These are phyloP conservation scores for Microthlaspi erraticum DNA, from an alignment of 345 rosid species.

Conservation along the genomic window DNA sequence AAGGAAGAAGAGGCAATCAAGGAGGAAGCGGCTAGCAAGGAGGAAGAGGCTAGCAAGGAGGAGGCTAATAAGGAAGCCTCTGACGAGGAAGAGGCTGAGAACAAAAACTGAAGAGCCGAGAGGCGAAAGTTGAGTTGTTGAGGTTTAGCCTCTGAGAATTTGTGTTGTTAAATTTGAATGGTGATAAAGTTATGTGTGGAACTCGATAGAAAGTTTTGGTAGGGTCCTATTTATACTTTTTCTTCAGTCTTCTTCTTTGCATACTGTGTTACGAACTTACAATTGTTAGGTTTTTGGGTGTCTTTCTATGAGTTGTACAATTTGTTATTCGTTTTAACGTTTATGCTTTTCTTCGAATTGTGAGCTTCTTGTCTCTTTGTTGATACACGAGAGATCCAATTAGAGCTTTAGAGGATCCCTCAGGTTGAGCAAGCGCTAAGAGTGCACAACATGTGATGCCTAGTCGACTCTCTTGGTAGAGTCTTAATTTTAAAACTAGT, in stretches of 20 bases:
- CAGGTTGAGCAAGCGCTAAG: no score
- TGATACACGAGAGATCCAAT: neutral
- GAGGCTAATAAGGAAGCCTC: constrained; percentile 18
- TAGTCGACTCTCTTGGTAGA: no score
- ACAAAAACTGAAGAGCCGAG: constrained; percentile 18
- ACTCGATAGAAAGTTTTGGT: constrained; percentile 40
- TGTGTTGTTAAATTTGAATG: constrained; percentile 27
- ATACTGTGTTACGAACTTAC: constrained; percentile 32
- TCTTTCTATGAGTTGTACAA: constrained; percentile 23
- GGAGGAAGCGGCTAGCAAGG: constrained; percentile 11
- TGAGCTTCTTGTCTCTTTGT: neutral
- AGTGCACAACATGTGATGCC: no score
- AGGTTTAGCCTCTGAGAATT: constrained; percentile 27
- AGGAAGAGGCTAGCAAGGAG: constrained; percentile 13
- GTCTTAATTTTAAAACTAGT: no score
- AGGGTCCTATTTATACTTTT: constrained; percentile 15
- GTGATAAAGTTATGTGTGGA: constrained; percentile 27
- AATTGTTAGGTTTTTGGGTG: constrained; percentile 7
- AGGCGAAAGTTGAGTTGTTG: constrained; percentile 10
- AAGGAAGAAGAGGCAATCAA: constrained; percentile 7
- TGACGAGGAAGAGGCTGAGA: constrained; percentile 12
- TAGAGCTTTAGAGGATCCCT: no score
- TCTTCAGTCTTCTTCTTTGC: constrained; percentile 11
- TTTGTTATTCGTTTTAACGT: constrained; percentile 26
- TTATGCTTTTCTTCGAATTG: neutral